Base-by-base conservation (phyloP, 352 stramenopile species). In the Globisporangium yorkense region DNA sequence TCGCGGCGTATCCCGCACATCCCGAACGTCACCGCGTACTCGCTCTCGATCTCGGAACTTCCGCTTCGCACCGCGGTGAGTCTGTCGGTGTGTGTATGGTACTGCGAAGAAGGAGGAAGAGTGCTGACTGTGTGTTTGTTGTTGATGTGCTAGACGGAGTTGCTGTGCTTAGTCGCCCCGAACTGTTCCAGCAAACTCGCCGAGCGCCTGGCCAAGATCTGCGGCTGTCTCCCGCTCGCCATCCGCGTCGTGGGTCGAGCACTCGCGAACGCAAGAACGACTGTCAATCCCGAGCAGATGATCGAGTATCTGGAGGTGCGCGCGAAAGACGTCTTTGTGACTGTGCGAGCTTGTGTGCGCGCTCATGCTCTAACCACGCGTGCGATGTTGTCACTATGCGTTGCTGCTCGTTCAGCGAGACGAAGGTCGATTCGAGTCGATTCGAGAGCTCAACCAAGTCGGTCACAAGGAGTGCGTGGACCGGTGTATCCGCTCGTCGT, bases 401-500 rank as follows among this genome's bases (percentile, higher is more conserved):
- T 37, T 37, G 6, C 33, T 37, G 43, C 12, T 31, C 51, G 35
- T 48, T 51, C 50, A 92, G 74, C 64, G 72, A 45, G 76, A 89
- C 56, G 80, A 89, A 18, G 61, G 80, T 21, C 66, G 79, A 33
- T 87, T 93, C 46, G 77, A 89, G 48, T 86, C 76, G 31, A 90
- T 93, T 40, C 75, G 76, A 12, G 79, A 85, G 16, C 68, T 93
- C 3, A 88, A 88, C 39, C 80, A 89, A 67, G 79, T 81, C 18
- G 80, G 80, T 0, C 71, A 91, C 56, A 87, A 88, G 51, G 83
- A 93, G 47, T 89, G 80, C 51, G 68, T 91, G 12, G 83, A 93
- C 47, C 75, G 79, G 7, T 93, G 78, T 47, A 93, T 93, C 46
- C 80, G 83, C 5, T 91, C 83, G 16, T 93, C 83, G 1, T 91